These are phyloP conservation scores for Austroboletus rostrupii DNA, from an alignment of 1,284 basidiomycete species.

Conservation along the genomic window DNA sequence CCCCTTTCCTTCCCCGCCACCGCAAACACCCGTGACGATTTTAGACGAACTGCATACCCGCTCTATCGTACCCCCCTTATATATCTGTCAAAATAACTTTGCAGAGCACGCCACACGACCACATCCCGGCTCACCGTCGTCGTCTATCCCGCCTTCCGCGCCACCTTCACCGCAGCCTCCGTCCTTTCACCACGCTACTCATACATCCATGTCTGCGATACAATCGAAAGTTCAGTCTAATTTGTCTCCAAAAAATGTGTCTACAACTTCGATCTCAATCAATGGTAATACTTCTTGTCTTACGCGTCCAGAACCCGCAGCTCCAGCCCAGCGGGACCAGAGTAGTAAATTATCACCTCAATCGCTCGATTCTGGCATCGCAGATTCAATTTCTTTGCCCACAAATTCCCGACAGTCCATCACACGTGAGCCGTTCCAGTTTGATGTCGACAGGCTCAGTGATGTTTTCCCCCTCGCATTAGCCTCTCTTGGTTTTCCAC, in stretches of 20 bases:
- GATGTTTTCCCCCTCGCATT: slow-evolving; percentile 1
- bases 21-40: slow-evolving; percentile 21
- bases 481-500: slow-evolving; percentile 28
- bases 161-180: slow-evolving; percentile 16
- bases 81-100: slow-evolving; percentile 2
- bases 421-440: slow-evolving; percentile 20
- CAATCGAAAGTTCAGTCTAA: slow-evolving; percentile 22
- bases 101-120: slow-evolving; percentile 3
- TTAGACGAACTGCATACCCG: slow-evolving; percentile 13
- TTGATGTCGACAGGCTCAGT: neutral
- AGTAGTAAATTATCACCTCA: slow-evolving; percentile 8
- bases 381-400: slow-evolving; percentile 6
- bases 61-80: slow-evolving; percentile 7
- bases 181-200: slow-evolving; percentile 9
- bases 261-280: slow-evolving; percentile 13
- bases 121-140: slow-evolving; percentile 10
- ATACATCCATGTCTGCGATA: slow-evolving; percentile 14
- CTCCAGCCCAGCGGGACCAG: slow-evolving; percentile 5
- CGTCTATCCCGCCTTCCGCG: slow-evolving; percentile 16
- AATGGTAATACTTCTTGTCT: slow-evolving; percentile 21
- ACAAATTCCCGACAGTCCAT: slow-evolving; percentile 15
- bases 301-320: slow-evolving; percentile 14
- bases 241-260: slow-evolving; percentile 11
- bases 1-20: slow-evolving; percentile 19
- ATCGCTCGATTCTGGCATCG: slow-evolving; percentile 11